phyloP scores from a whole-genome alignment of 106 monocot species.

The Amphibolis antarctica region DNA sequence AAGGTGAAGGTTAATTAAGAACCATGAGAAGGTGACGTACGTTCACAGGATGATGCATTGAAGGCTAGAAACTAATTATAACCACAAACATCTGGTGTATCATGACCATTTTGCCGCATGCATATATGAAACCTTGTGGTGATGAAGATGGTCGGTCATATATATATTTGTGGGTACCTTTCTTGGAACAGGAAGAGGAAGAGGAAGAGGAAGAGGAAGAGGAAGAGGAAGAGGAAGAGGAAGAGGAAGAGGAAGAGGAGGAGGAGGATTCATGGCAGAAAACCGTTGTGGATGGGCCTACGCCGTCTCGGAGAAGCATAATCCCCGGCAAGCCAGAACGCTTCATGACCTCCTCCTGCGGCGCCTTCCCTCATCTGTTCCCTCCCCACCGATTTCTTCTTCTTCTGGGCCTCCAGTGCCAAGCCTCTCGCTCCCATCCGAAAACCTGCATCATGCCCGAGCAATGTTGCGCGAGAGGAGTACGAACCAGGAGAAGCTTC shows the following conservation, averaged over 20 bases:
- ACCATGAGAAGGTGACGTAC: too few species aligned
- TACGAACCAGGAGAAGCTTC: background rate
- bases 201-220: background rate
- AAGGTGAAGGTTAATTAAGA: too few species aligned
- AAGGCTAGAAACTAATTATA: too few species aligned
- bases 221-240: background rate
- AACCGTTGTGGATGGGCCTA: background rate
- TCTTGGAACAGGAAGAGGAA: background rate
- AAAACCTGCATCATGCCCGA: background rate
- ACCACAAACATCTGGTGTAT: too few species aligned
- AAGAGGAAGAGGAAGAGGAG: background rate
- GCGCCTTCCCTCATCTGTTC: background rate
- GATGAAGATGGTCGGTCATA: too few species aligned
- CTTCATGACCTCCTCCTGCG: background rate
- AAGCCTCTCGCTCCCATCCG: background rate
- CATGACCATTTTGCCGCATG: too few species aligned
- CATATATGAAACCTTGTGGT: too few species aligned
- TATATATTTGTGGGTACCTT: too few species aligned
- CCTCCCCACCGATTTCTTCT: background rate
- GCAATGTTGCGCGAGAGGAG: background rate
- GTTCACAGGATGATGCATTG: too few species aligned
- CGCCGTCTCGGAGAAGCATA: conserved; percentile 2
- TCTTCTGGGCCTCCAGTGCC: background rate
- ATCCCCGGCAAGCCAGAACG: background rate
- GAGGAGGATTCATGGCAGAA: background rate